phyloP scores from a whole-genome alignment of 108 stramenopile genomes.

The Nitzschia sp. region DNA sequence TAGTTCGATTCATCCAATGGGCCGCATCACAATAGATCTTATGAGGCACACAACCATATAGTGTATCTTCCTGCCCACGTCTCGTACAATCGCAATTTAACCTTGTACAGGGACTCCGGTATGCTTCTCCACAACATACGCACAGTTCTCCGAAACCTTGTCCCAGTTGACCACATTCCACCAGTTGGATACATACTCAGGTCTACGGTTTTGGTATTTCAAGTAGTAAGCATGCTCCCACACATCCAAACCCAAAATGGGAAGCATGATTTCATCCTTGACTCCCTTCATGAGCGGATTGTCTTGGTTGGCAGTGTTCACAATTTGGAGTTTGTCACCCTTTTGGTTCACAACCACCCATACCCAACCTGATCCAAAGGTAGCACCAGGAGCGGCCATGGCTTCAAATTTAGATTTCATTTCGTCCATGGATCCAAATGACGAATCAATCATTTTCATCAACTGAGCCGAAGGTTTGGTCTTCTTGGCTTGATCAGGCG shows the following conservation, averaged over 20 bases:
- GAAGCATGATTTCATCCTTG: constrained; percentile 90
- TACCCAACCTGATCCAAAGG: constrained; percentile 96
- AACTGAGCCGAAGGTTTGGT: constrained; percentile 83
- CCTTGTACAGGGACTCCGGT: constrained; percentile 59
- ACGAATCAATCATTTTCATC: constrained; percentile 76
- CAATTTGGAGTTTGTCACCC: constrained; percentile 86
- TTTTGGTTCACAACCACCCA: constrained; percentile 93
- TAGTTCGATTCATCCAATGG: too few relatives aligned
- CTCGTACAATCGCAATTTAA: not conserved
- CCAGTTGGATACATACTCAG: constrained; percentile 94
- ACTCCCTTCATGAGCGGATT: constrained; percentile 96
- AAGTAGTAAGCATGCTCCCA: constrained; percentile 99
- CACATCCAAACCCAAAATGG: constrained; percentile 98
- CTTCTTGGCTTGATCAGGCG: constrained; percentile 84
- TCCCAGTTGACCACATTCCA: constrained; percentile 99
- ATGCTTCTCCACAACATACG: constrained; percentile 83
- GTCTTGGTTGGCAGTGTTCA: constrained; percentile 96
- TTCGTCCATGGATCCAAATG: constrained; percentile 85
- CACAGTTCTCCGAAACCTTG: constrained; percentile 90
- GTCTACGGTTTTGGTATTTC: constrained; percentile 98
- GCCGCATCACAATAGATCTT: not conserved
- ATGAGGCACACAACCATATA: not conserved
- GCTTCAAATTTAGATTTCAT: constrained; percentile 92
- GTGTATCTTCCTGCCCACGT: not conserved
- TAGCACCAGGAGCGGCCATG: constrained; percentile 87